A percentile compares a stretch with the other conserved stretches of the same genome.
Conservation (phyloP, 805 yeast genomes). For the Cyberlindnera sargentensis region DNA sequence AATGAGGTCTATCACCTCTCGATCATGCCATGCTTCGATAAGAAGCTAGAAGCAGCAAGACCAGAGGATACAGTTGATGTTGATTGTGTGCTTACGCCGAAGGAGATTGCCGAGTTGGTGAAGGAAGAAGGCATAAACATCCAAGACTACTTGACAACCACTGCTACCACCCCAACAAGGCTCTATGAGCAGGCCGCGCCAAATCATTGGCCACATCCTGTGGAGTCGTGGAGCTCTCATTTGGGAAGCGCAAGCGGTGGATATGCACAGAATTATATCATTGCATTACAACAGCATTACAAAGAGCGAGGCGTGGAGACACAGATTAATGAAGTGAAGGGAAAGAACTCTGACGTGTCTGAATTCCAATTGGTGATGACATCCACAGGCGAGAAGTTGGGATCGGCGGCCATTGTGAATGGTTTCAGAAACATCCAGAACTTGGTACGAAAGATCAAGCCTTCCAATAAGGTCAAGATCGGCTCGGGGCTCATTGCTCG, state of each 20-base stretch:
- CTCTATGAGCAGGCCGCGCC: slow-evolving; percentile 42
- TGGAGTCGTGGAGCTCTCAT: slow-evolving; percentile 64
- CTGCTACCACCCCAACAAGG: slow-evolving; percentile 10
- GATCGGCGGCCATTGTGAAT: slow-evolving; percentile 63
- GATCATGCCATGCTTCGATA: slow-evolving; percentile 96
- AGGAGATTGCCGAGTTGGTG: slow-evolving; percentile 70
- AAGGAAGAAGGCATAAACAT: slow-evolving; percentile 43
- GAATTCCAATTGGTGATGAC: slow-evolving; percentile 53
- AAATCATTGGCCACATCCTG: slow-evolving; percentile 49
- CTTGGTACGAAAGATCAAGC: slow-evolving; percentile 66
- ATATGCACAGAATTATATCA: slow-evolving; percentile 65
- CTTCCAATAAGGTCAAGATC: slow-evolving; percentile 19
- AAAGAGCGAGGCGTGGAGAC: slow-evolving; percentile 14
- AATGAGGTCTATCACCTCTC: slow-evolving; percentile 67
- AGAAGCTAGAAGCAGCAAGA: slow-evolving; percentile 89
- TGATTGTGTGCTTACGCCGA: slow-evolving; percentile 91
- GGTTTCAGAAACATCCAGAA: slow-evolving; percentile 96
- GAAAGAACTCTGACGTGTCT: slow-evolving; percentile 65
- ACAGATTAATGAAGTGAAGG: slow-evolving; percentile 37
- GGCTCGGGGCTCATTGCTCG: slow-evolving; percentile 24
- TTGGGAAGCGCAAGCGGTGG: slow-evolving; percentile 88
- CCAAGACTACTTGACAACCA: slow-evolving; percentile 19
- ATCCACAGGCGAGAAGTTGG: slow-evolving; percentile 32
- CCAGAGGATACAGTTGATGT: slow-evolving; percentile 57
- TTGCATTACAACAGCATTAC: slow-evolving; percentile 27